Base-by-base conservation (phyloP, 352 stramenopile species). In the Aphanomyces astaci region DNA sequence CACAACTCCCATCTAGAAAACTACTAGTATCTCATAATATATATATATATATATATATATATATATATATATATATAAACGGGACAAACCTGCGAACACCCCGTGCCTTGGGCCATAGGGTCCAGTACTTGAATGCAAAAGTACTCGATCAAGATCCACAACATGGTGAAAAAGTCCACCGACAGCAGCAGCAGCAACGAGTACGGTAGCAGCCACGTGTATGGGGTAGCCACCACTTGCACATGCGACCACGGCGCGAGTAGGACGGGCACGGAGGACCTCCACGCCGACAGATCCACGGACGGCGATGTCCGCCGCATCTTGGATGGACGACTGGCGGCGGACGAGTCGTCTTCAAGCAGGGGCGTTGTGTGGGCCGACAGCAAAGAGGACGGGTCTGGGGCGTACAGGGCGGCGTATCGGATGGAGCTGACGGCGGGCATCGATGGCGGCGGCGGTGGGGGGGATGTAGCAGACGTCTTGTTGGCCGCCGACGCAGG, bases 71-170 rank as follows among this genome's bases (percentile, higher is more conserved):
- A n/a, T n/a, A n/a, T 7, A 43, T 43, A 7, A 15, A 43, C 15
- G 7, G 36, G 48, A 80, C 82, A 40, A 76, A 94, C 86, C 56
- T 82, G 78, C 5, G 86, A 92, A 51, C 84, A 94, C 3, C 84
- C 86, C 33, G 10, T 81, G 82, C 66, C 93, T 79, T 49, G 82
- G 63, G 22, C 75, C 60, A 22, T 93, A 15, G 86, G 86, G 51
- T 93, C 83, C 7, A 84, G 76, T 43, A 94, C 78, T 89, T 94
- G 86, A 56, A 94, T 76, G 72, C 86, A 94, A 72, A 89, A 93
- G 55, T 85, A 94, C 72, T 94, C 81, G 66, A 93, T 83, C 39
- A 92, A 63, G 40, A 92, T 80, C 80, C 79, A 90, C 66, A 92
- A 88, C 11, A 78, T 75, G 57, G 86, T 71, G 15, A 79, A 75